Evolutionary conservation across 331 rosid species (phyloP).

Genomic region (Prunus yedoensis): DNA sequence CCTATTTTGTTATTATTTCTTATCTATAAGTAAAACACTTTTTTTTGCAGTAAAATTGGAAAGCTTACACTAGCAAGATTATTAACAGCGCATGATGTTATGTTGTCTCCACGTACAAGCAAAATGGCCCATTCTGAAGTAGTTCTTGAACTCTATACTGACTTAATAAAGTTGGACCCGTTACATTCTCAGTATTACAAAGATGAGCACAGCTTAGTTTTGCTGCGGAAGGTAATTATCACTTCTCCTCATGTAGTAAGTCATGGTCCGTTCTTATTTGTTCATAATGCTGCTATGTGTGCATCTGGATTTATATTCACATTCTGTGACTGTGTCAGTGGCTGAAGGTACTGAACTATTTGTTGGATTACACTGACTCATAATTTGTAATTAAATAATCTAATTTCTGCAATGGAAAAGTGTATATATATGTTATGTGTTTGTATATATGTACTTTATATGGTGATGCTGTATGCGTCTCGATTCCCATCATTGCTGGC

Average conservation of each 20-base stretch:
- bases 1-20: neutral
- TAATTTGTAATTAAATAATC: neutral
- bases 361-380: neutral
- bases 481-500: neutral
- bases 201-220: constrained; percentile 57
- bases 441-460: neutral
- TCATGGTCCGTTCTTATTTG: constrained; percentile 3
- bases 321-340: neutral
- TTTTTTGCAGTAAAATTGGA: constrained; percentile 72
- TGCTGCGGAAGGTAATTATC: constrained; percentile 57
- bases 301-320: neutral
- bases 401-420: neutral
- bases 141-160: constrained; percentile 67
- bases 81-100: constrained; percentile 60
- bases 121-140: constrained; percentile 49
- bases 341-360: neutral
- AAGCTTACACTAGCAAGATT: constrained; percentile 88
- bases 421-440: neutral
- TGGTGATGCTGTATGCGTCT: neutral
- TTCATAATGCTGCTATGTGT: neutral
- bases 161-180: constrained; percentile 61
- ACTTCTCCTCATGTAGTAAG: constrained; percentile 11
- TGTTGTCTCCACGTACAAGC: constrained; percentile 42
- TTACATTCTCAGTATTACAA: constrained; percentile 65
- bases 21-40: constrained; percentile 7